A percentile compares a stretch with the other conserved stretches of the same genome.
Conservation (phyloP, 495 filamentous ascomycete genomes). For the Parathielavia appendiculata region DNA sequence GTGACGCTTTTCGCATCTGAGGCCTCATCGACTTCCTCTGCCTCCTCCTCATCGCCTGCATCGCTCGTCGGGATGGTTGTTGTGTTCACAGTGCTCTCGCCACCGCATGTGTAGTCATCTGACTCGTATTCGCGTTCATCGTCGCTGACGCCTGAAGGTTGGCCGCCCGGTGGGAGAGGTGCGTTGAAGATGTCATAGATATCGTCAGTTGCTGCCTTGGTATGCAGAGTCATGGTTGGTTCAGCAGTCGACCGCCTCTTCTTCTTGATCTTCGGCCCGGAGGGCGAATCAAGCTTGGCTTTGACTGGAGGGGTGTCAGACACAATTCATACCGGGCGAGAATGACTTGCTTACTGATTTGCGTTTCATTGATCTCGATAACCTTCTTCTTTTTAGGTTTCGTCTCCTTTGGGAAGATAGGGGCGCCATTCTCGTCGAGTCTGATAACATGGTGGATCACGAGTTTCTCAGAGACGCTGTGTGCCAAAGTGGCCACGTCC, state of each 20-base stretch:
- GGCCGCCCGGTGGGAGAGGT: conserved; percentile 55
- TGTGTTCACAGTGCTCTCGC: conserved; percentile 66
- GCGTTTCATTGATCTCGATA: conserved; percentile 74
- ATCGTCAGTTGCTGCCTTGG: conserved; percentile 89
- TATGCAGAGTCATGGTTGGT: conserved; percentile 96
- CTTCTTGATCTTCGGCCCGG: conserved; percentile 69
- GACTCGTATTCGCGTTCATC: conserved; percentile 62
- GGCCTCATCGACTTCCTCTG: conserved; percentile 54
- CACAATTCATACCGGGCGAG: background rate
- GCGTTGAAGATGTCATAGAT: conserved; percentile 97
- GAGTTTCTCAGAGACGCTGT: conserved; percentile 37
- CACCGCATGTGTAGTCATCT: conserved; percentile 77
- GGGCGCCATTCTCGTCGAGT: conserved; percentile 50
- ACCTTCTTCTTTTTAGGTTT: conserved; percentile 62
- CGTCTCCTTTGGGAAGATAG: conserved; percentile 28
- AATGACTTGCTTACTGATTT: conserved; percentile 61
- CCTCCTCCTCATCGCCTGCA: conserved; percentile 34
- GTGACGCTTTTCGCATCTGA: conserved; percentile 53
- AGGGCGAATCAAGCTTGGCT: conserved; percentile 85
- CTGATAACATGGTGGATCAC: conserved; percentile 38
- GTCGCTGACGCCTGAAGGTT: conserved; percentile 49
- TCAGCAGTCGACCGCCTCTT: conserved; percentile 55
- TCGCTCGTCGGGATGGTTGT: conserved; percentile 45
- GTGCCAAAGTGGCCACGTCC: conserved; percentile 25
- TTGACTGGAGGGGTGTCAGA: conserved; percentile 57